Base-by-base conservation (phyloP, 495 filamentous ascomycete genomes). In the Sordaria brevicollis region DNA sequence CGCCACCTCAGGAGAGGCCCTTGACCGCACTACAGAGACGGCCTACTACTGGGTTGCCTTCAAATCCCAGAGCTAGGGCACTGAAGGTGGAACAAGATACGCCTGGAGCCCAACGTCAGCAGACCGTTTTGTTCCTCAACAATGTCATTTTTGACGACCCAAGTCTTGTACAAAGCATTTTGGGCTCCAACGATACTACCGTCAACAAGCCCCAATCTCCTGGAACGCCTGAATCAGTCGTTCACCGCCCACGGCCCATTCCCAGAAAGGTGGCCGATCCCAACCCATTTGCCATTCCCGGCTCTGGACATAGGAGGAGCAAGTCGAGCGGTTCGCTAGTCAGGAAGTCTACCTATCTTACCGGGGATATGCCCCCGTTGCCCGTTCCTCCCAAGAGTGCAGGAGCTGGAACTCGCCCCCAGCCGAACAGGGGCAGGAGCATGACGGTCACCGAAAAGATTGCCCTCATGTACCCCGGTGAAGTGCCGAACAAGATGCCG, bases 381-480 rank as follows among this genome's bases (percentile, higher is more conserved):
- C 85, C 84, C 10, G 74, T 79, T 35, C 77, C 83, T 0, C 83
- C 83, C n/a, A 82, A 75, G 38, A 80, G 76, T 39, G 79, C 79
- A 5, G 74, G 74, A 5, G 72, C 74, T 39, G 68, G 71, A 0
- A 37, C 71, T 13, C 72, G 81, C 13, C 77, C 78, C 4, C 73
- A 80, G 31, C 78, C 83, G 2, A 84, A 83, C 69, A 76, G 81
- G 67, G 84, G 82, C 17, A 83, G 83, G 79, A 86, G 85, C 71
- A 86, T 85, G 84, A 84, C 85, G 1, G 79, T 84, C 34, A 77
- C 86, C 25, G 84, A 86, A 70, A 87, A 85, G 72, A 82, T 86
- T 70, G 76, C 75, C 17, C 71, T 84, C 13, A 73, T 87, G 21
- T 87, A 85, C 70, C 79, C 82, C 15, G 74, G 73, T 15, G 49